Percentiles rank a stretch among this genome's conserved stretches.
phyloP scores from a whole-genome alignment of 768 basidiomycete genomes.

The Xerocomus potaroensis region DNA sequence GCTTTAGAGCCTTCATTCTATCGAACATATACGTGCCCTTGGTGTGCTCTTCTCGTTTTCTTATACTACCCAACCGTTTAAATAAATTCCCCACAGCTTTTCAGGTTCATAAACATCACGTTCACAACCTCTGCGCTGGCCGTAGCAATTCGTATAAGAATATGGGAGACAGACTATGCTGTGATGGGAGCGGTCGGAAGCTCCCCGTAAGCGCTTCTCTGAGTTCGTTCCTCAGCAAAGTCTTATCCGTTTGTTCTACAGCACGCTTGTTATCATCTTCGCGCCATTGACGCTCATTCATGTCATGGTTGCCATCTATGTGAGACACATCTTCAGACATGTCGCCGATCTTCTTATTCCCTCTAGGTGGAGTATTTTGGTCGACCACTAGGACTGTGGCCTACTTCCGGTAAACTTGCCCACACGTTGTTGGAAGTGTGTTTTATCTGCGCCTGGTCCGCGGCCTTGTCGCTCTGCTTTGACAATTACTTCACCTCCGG shows the following conservation, averaged over 20 bases:
- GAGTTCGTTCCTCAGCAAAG: neutral
- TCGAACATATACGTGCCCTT: slow-evolving; percentile 75
- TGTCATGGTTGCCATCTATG: slow-evolving; percentile 84
- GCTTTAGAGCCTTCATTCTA: slow-evolving; percentile 62
- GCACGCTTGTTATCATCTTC: slow-evolving; percentile 82
- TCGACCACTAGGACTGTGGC: slow-evolving; percentile 88
- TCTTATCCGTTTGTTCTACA: slow-evolving; percentile 23
- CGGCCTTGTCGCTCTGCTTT: slow-evolving; percentile 80
- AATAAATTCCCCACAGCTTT: slow-evolving; percentile 48
- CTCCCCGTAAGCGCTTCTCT: slow-evolving; percentile 58
- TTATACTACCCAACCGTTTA: neutral
- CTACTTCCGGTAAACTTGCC: slow-evolving; percentile 78
- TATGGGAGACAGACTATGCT: slow-evolving; percentile 44
- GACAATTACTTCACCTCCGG: slow-evolving; percentile 90
- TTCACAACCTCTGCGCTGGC: slow-evolving; percentile 78
- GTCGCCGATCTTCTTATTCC: slow-evolving; percentile 14
- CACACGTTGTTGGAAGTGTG: slow-evolving; percentile 86
- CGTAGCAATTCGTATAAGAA: slow-evolving; percentile 71
- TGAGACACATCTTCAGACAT: slow-evolving; percentile 35
- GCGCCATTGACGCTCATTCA: slow-evolving; percentile 78
- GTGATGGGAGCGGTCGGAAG: slow-evolving; percentile 74
- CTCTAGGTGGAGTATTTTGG: slow-evolving; percentile 87
- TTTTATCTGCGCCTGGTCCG: slow-evolving; percentile 93
- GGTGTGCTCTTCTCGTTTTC: slow-evolving; percentile 38
- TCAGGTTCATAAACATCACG: slow-evolving; percentile 79